Percentiles rank a stretch among this genome's conserved stretches.
Conservation (phyloP, 345 rosid species). For the Sisymbrium altissimum region DNA sequence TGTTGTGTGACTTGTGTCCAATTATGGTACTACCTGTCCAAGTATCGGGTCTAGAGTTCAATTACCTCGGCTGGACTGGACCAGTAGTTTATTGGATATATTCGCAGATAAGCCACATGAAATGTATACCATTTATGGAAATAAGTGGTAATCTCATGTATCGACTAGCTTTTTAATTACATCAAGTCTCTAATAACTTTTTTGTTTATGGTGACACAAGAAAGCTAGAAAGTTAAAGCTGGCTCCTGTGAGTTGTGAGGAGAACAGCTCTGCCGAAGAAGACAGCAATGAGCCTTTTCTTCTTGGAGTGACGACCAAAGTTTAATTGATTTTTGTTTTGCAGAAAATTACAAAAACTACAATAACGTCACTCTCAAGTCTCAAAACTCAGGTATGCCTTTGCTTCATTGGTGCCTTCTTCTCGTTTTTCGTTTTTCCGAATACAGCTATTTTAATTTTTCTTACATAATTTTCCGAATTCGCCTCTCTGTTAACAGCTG, state of each 20-base stretch:
- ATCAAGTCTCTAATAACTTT: background rate
- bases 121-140: background rate
- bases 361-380: conserved; percentile 30
- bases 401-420: conserved; percentile 29
- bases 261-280: conserved; percentile 21
- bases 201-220: conserved; percentile 21
- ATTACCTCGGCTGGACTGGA: no score
- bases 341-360: conserved; percentile 19
- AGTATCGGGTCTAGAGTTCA: background rate
- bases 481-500: conserved; percentile 37
- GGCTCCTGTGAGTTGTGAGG: conserved; percentile 9
- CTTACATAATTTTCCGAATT: conserved; percentile 8
- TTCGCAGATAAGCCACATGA: background rate
- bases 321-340: background rate
- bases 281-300: conserved; percentile 16
- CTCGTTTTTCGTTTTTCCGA: conserved; percentile 15
- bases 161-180: conserved; percentile 3
- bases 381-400: conserved; percentile 19
- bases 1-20: background rate
- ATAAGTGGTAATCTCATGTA: background rate
- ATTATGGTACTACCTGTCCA: background rate
- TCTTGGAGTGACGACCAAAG: conserved; percentile 20
- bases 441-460: conserved; percentile 26
- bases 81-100: background rate
- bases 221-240: conserved; percentile 21